Conservation (phyloP, 495 filamentous ascomycete species). For the Gamarada debralockiae region DNA sequence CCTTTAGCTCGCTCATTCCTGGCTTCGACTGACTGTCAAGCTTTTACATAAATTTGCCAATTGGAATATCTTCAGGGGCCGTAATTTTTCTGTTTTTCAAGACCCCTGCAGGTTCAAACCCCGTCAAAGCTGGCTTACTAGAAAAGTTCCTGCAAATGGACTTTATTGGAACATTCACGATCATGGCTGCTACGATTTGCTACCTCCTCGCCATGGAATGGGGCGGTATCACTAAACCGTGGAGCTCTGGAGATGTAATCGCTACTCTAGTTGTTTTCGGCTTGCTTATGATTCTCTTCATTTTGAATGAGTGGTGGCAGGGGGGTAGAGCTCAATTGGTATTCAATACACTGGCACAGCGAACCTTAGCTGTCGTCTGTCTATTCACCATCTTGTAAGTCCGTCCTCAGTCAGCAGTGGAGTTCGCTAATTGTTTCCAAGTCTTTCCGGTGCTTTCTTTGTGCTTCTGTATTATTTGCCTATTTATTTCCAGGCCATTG, state of each 20-base stretch:
- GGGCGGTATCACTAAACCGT: slow-evolving; percentile 51
- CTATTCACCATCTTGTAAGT: slow-evolving; percentile 30
- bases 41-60: slow-evolving; percentile 44
- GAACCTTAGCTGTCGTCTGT: slow-evolving; percentile 30
- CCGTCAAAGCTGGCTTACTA: slow-evolving; percentile 25
- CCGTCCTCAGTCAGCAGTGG: no score
- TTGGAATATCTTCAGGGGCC: slow-evolving; percentile 42
- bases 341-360: no score
- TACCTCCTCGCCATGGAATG: slow-evolving; percentile 64
- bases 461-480: slow-evolving; percentile 48
- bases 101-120: no score
- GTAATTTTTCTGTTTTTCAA: slow-evolving; percentile 40
- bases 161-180: slow-evolving; percentile 40
- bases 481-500: slow-evolving; percentile 65
- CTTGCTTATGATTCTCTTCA: slow-evolving; percentile 41
- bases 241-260: slow-evolving; percentile 39
- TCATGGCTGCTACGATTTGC: slow-evolving; percentile 50
- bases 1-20: slow-evolving; percentile 23
- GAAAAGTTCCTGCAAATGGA: slow-evolving; percentile 45
- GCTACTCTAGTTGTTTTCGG: slow-evolving; percentile 45
- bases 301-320: slow-evolving; percentile 51
- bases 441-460: slow-evolving; percentile 9
- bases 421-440: slow-evolving; percentile 22
- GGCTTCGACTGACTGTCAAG: slow-evolving; percentile 57
- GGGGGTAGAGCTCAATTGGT: no score